A percentile compares a stretch with the other conserved stretches of the same genome.
phyloP scores from a whole-genome alignment of 768 basidiomycete species.

The Phaeotremella fagi region DNA sequence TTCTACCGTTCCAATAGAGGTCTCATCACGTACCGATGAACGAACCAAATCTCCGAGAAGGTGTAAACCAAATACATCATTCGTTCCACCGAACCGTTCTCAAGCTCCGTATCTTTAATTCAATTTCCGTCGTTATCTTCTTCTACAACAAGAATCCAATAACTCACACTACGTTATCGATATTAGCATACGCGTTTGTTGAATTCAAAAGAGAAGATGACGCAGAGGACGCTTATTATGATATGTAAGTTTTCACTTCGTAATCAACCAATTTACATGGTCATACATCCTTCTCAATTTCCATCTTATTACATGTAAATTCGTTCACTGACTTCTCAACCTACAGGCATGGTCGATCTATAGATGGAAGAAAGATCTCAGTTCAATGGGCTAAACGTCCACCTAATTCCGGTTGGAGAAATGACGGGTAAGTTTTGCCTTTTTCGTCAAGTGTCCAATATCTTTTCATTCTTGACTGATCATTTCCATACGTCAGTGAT shows the following conservation, averaged over 20 bases:
- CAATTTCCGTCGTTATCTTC: no score
- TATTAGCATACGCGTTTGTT: slow-evolving; percentile 75
- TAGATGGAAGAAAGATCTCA: slow-evolving; percentile 69
- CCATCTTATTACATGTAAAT: background rate
- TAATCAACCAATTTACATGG: no score
- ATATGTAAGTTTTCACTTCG: slow-evolving; percentile 58
- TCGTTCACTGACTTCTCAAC: slow-evolving; percentile 3
- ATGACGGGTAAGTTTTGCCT: slow-evolving; percentile 56
- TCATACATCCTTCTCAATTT: background rate
- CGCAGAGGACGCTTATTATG: slow-evolving; percentile 77
- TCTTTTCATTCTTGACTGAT: background rate
- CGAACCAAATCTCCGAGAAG: no score
- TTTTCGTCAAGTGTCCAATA: slow-evolving; percentile 43
- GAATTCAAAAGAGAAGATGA: slow-evolving; percentile 73
- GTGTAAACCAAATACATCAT: no score
- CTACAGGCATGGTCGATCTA: slow-evolving; percentile 66
- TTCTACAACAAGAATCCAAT: background rate
- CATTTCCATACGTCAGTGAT: slow-evolving; percentile 42
- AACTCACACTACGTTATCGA: slow-evolving; percentile 24
- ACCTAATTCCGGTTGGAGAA: slow-evolving; percentile 76
- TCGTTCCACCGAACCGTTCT: no score
- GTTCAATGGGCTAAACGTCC: slow-evolving; percentile 70
- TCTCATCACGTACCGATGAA: no score
- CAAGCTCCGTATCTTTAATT: no score
- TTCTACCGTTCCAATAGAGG: no score